phyloP scores from a whole-genome alignment of 768 basidiomycete genomes.

The Boletus edulis region DNA sequence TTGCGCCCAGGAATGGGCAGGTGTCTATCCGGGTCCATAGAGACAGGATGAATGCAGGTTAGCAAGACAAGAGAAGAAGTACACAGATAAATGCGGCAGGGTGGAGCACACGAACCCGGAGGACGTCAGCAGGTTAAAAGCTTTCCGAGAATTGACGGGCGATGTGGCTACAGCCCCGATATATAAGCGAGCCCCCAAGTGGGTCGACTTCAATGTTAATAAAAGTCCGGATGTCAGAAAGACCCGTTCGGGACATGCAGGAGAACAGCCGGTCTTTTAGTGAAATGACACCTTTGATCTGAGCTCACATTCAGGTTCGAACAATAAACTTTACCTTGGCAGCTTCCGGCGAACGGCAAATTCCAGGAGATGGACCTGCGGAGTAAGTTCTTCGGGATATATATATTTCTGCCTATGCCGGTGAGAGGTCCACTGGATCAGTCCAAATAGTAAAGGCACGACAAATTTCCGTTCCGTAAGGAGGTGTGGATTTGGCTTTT shows the following conservation, averaged over 20 bases:
- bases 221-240: constrained; percentile 27
- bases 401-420: constrained; percentile 4
- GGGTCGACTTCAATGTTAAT: constrained; percentile 29
- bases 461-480: constrained; percentile 31
- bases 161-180: constrained; percentile 28
- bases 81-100: constrained; percentile 19
- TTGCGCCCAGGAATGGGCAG: constrained; percentile 33
- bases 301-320: constrained; percentile 25
- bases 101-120: constrained; percentile 23
- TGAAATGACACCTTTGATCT: constrained; percentile 26
- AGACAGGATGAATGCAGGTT: constrained; percentile 4
- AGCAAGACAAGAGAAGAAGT: constrained; percentile 16
- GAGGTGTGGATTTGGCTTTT: constrained; percentile 33
- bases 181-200: constrained; percentile 27
- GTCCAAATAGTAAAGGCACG: constrained; percentile 21
- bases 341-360: constrained; percentile 25
- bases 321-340: constrained; percentile 31
- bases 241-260: constrained; percentile 27
- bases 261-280: constrained; percentile 19
- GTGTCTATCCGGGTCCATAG: constrained; percentile 39
- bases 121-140: constrained; percentile 24
- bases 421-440: constrained; percentile 6
- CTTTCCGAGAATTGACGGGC: constrained; percentile 19
- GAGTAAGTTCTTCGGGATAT: constrained; percentile 18
- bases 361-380: constrained; percentile 28